Base-by-base conservation (phyloP, 768 basidiomycete species). In the Tricholoma hemisulphureum region DNA sequence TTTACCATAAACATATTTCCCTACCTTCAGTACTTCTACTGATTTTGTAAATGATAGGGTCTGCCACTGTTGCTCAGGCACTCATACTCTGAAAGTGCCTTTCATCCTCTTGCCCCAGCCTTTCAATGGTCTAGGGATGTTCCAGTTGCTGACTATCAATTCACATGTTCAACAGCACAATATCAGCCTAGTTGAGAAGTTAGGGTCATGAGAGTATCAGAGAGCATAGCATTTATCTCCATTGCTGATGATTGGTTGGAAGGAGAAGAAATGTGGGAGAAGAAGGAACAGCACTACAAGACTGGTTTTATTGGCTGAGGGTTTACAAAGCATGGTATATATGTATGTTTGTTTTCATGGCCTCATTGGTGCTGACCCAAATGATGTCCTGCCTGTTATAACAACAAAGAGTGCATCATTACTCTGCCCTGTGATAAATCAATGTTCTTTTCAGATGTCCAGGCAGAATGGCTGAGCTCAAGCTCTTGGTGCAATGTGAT, bases 251-350 rank as follows among this genome's bases (percentile, higher is more conserved):
- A 43, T 43, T 43, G 41, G 41, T 20, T 43, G 41, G 21, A 43
- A 23, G 41, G 41, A 43, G 41, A 43, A 21, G 41, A 43, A 21
- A 43, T 43, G 41, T 43, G 41, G 41, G 41, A 43, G 41, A 43
- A 43, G 41, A 43, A 43, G 41, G 41, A 43, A 43, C 41, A 10
- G 41, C 41, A 43, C 21, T 43, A 43, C 41, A 43, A 46, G 35
- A 53, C 24, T 37, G 57, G 51, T 37, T 58, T 52, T 26, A 52
- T 52, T 43, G 53, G 58, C 29, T 14, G 32, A 37, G 58, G 53
- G 26, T 59, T 45, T 49, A 45, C 58, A 31, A 59, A 59, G 55
- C 31, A 21, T 34, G 58, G 58, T 26, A 55, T 59, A 23, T 59
- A 59, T 55, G 58, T 59, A 31, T n/a, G 58, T 45, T 18, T 21